Percentiles rank a stretch among this genome's conserved stretches.
These are phyloP conservation scores for Blastocystis sp. DNA, from an alignment of 352 stramenopile species.

Conservation along the genomic window DNA sequence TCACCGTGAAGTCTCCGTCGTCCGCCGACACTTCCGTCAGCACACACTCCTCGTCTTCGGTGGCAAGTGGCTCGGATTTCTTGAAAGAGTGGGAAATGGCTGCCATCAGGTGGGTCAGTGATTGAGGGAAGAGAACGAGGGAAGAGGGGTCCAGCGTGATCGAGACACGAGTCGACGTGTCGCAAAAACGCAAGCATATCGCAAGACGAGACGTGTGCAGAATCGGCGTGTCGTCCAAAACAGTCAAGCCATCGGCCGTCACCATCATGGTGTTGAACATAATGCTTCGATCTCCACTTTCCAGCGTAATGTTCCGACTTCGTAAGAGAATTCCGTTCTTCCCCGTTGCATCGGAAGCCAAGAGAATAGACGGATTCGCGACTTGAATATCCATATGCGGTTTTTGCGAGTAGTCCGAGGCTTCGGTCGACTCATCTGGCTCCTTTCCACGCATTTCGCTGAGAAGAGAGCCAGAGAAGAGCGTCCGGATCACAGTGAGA, in stretches of 20 bases:
- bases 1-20: not conserved
- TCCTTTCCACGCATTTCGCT: not conserved
- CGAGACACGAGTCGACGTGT: not conserved
- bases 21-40: not conserved
- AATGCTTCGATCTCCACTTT: not conserved
- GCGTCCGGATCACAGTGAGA: not conserved
- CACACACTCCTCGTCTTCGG: not conserved
- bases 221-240: not conserved
- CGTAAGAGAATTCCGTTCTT: not conserved
- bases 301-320: not conserved
- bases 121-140: not conserved
- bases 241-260: not conserved
- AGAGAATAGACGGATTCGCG: not conserved
- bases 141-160: not conserved
- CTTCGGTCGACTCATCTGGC: not conserved
- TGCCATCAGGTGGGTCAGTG: not conserved
- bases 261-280: constrained; percentile 2
- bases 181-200: not conserved
- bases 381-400: not conserved
- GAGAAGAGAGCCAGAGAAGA: not conserved
- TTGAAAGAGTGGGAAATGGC: not conserved
- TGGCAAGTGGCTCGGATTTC: not conserved
- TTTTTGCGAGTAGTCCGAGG: not conserved
- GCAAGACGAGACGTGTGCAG: not conserved
- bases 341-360: not conserved